phyloP scores from a whole-genome alignment of 495 filamentous ascomycete species.

The Hypomontagnella submonticulosa region DNA sequence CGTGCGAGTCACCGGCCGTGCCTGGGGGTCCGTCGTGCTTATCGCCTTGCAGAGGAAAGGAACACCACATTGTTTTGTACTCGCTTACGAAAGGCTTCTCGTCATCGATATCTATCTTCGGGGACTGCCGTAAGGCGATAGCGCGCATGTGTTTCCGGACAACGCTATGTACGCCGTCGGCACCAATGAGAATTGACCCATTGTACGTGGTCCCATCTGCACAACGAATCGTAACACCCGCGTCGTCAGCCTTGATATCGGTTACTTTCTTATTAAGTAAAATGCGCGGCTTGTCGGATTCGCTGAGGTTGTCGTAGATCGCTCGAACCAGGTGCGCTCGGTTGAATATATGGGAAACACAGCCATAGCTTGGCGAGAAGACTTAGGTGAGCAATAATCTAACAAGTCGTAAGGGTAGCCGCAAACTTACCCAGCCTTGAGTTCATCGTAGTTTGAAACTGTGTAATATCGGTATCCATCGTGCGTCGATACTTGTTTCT shows the following conservation, averaged over 20 bases:
- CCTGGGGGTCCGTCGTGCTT: conserved; percentile 7
- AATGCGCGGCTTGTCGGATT: conserved; percentile 48
- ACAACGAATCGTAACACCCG: conserved; percentile 41
- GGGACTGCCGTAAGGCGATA: conserved; percentile 37
- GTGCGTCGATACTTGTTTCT: neutral
- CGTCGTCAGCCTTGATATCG: conserved; percentile 42
- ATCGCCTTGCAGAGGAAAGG: conserved; percentile 19
- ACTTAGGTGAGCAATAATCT: neutral
- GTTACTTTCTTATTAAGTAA: conserved; percentile 47
- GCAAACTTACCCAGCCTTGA: conserved; percentile 5
- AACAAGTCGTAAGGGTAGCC: neutral
- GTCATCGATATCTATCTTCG: conserved; percentile 18
- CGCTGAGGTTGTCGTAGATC: conserved; percentile 49
- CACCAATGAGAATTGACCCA: conserved; percentile 60
- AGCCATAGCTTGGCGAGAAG: conserved; percentile 24
- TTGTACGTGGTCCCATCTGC: conserved; percentile 51
- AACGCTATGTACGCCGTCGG: conserved; percentile 60
- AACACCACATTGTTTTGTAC: conserved; percentile 32
- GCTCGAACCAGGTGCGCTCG: conserved; percentile 41
- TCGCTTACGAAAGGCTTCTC: conserved; percentile 33
- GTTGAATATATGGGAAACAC: conserved; percentile 13
- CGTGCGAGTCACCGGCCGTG: neutral
- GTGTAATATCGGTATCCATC: conserved; percentile 2
- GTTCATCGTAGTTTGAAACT: too few relatives aligned
- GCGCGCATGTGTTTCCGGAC: conserved; percentile 52